Base-by-base conservation (phyloP, 805 yeast species). In the Brettanomyces nanus region DNA sequence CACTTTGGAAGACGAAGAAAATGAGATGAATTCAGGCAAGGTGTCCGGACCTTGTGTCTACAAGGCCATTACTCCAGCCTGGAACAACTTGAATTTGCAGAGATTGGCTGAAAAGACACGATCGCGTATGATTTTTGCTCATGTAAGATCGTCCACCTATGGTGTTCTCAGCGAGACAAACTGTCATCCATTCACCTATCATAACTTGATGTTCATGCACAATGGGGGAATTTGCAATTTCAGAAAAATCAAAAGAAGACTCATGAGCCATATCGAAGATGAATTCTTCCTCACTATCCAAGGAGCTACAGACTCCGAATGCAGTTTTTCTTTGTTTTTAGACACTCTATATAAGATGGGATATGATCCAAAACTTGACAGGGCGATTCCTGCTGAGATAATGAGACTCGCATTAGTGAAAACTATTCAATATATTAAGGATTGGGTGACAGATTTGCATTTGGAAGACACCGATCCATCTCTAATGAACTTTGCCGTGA, bases 61-160 rank as follows among this genome's bases (percentile, higher is more conserved):
- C 65, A 80, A 86, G 49, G 97, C 97, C 10, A 92, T 89, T 34
- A 92, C 98, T 0, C 98, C 98, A 0, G 95, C 96, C 1, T 92
- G 98, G 98, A 92, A 92, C 62, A 92, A 92, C 59, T 76, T 84
- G 52, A 92, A 92, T 53, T 64, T 92, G 40, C 90, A 85, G 42
- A 75, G 87, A 27, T 64, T 92, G 22, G 85, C 96, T 0, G 85
- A 78, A 52, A 86, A 90, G 65, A 92, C 98, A 3, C 77, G 83
- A 54, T 80, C 95, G 1, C 68, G 71, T 36, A 62, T 89, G 35
- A 85, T 90, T 2, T 92, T 92, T 65, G 98, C 95, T 3, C 98
- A 92, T 59, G 97, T 92, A 2, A 62, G 98, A 44, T 97, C 98
- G 0, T 84, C 95, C 0, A 92, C 98, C 0, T 85, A 94, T 45